Conservation (phyloP, 371 early-diverging fungal species). For the Mortierella sp. region DNA sequence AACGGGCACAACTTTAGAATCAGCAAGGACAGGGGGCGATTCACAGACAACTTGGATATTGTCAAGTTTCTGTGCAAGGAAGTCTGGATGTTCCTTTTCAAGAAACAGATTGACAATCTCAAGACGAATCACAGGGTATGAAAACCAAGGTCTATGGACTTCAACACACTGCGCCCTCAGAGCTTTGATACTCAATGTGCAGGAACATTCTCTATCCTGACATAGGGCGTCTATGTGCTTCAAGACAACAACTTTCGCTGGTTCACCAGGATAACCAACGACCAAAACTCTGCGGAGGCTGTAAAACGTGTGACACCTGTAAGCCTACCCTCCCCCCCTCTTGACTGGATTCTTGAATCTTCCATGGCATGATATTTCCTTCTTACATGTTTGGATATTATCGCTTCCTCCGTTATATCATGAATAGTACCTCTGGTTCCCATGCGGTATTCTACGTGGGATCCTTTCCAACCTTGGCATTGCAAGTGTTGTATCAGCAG, state of each 20-base stretch:
- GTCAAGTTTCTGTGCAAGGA: slow-evolving; percentile 99
- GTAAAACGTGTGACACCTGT: slow-evolving; percentile 83
- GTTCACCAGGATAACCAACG: slow-evolving; percentile 90
- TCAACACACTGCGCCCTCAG: too few relatives aligned
- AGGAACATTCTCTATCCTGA: neutral
- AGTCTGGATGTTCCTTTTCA: slow-evolving; percentile 92
- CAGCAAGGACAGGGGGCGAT: slow-evolving; percentile 83
- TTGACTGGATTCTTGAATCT: too few relatives aligned
- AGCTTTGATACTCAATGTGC: too few relatives aligned
- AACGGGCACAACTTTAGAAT: slow-evolving; percentile 58
- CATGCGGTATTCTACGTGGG: slow-evolving; percentile 34
- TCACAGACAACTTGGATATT: slow-evolving; percentile 91
- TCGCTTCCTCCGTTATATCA: neutral
- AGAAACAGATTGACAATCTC: slow-evolving; percentile 96
- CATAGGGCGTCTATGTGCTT: slow-evolving; percentile 96
- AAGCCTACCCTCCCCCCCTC: too few relatives aligned
- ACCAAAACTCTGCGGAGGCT: slow-evolving; percentile 79
- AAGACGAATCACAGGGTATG: slow-evolving; percentile 96
- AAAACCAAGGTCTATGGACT: neutral
- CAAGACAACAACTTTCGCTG: slow-evolving; percentile 96
- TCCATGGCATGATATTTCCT: neutral
- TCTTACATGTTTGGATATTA: neutral
- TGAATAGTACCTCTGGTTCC: slow-evolving; percentile 88
- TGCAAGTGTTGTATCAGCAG: slow-evolving; percentile 12
- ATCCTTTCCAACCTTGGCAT: slow-evolving; percentile 73